Evolutionary conservation across 768 basidiomycete species (phyloP).

Genomic region (Serendipita vermifera): DNA sequence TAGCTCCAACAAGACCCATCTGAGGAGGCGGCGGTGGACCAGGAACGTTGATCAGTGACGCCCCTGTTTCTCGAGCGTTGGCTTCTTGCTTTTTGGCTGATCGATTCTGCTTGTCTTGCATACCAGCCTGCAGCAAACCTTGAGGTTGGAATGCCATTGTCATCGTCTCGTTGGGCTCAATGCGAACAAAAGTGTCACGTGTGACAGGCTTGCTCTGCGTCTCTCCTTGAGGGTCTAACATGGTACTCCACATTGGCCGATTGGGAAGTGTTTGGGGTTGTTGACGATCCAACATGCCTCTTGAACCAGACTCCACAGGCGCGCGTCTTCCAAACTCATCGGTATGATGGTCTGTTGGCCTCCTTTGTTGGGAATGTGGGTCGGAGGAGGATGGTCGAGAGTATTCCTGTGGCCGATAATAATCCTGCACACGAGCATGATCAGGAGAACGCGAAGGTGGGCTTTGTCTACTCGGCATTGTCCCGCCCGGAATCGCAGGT

Average conservation of each 20-base stretch:
- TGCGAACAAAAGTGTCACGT: conserved; percentile 52
- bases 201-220: conserved; percentile 26
- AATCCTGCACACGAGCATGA: background rate
- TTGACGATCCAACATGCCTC: background rate
- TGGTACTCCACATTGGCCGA: conserved; percentile 68
- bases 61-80: conserved; percentile 79
- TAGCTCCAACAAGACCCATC: conserved; percentile 88
- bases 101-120: conserved; percentile 90
- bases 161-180: conserved; percentile 56
- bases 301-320: conserved; percentile 8
- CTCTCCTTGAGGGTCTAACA: conserved; percentile 55
- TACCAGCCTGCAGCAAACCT: conserved; percentile 84
- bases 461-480: background rate
- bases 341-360: conserved; percentile 13
- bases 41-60: conserved; percentile 89
- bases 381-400: conserved; percentile 1
- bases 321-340: conserved; percentile 39
- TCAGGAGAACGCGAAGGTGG: background rate
- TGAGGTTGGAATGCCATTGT: conserved; percentile 93
- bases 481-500: conserved; percentile 15
- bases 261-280: conserved; percentile 2
- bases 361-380: conserved; percentile 24
- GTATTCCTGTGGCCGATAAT: background rate
- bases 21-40: conserved; percentile 90
- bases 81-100: conserved; percentile 95